Evolutionary conservation across 257 asterid species (phyloP), one percentile per base, ranked within the genome.

Genomic region (Solanum phureja): DNA sequence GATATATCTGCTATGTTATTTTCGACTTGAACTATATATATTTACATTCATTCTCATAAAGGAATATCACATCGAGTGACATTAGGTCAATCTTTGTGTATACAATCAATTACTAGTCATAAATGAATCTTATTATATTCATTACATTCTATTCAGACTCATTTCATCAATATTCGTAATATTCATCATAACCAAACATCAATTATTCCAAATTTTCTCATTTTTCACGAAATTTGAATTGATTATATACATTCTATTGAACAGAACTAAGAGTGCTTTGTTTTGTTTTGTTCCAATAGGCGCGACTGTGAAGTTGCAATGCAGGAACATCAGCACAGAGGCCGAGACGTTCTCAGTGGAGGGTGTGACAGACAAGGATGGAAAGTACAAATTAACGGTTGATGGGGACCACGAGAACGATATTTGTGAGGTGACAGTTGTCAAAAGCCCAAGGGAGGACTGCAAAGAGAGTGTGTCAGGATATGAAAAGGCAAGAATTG

Each of bases 381-480:
- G 95, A 1, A 37, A 68, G 8, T 93, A 93, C 85, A 46, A 33
- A 16, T 11, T 93, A 49, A n/a, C 6, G 0, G 91, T 90, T 19
- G 14, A 29, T 29, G 92, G 92, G 0, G 94, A 93, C 5, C 92
- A 89, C 58, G 88, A 88, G 85, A 87, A 87, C 0, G 93, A 93
- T 3, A 87, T 93, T 29, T 93, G 95, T 23, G 93, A 91, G 46
- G 91, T 93, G 83, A 37, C 8, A 8, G 87, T 86, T 0, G 11
- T 87, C 21, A 84, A 72, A 23, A 92, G 93, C 87, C 92, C 93
- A 2, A 27, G 19, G 10, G 87, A 72, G 2, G 86, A 90, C 4
- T 93, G 95, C 91, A 74, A 87, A 10, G 84, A 52, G 23, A 19
- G 37, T 8, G 88, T 90, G 68, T 38, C 24, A 0, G 85, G 74